Evolutionary conservation across 306 rosid species (phyloP), one percentile per base, ranked within the genome.

Genomic region (Prunus mira): DNA sequence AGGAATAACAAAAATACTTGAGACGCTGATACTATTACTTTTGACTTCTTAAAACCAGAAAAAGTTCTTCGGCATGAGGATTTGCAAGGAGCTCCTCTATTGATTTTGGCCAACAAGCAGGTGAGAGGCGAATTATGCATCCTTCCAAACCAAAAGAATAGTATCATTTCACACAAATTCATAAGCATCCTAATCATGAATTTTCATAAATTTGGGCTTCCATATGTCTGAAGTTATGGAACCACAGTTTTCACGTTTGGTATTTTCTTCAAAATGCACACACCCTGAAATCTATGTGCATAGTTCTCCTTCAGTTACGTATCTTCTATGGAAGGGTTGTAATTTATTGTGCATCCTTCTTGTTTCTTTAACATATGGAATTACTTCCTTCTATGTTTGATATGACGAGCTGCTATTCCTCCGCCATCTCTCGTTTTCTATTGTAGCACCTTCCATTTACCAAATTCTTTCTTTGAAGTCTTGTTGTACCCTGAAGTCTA

Each of bases 31-130:
- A 18, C 27, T 52, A 45, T 12, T 82, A 76, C 80, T 76, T 75
- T 65, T 22, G 65, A 72, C n/a, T 66, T 84, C 68, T 78, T 71
- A 82, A 30, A 71, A 27, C 61, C 98, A 93, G 99, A 93, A 78
- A 96, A 96, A 86, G 97, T 88, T 81, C 91, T 96, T 75, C 86
- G 98, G 69, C 96, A 96, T 17, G 98, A 96, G 88, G 99, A 96
- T 89, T 86, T 92, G 76, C 96, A 82, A 83, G 99, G 99, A 84
- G 98, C 99, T 43, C 99, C 99, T 41, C 90, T 96, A 71, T 86
- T 96, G 86, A 84, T 96, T 69, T 82, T 96, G 83, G 98, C 98
- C 22, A 96, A 96, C 90, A 93, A 93, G 88, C 99, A 96, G 93
- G 98, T 92, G 82, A 81, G 86, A 74, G 70, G 72, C 57, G 54